These are phyloP conservation scores for Mortierella sp. DNA, from an alignment of 371 early-diverging fungal genomes.

Conservation along the genomic window DNA sequence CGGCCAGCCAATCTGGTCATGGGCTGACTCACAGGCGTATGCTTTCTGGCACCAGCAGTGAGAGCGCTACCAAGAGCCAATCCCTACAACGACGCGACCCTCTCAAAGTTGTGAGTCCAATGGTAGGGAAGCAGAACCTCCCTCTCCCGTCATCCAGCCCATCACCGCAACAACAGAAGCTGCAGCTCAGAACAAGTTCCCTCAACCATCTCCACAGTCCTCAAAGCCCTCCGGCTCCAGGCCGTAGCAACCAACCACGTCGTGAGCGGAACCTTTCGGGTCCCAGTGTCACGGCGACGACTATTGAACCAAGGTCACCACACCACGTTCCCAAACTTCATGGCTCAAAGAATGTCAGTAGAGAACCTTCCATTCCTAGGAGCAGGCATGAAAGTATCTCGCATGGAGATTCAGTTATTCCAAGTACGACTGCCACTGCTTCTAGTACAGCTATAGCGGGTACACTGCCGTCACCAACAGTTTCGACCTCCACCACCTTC, in stretches of 20 bases:
- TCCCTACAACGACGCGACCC: too few relatives aligned
- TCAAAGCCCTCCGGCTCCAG: background rate
- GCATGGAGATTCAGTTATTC: background rate
- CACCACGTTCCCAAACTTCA: conserved; percentile 11
- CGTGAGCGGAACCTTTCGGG: conserved; percentile 20
- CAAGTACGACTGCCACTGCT: background rate
- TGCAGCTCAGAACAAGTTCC: background rate
- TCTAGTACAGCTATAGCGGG: background rate
- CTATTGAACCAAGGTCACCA: conserved; percentile 11
- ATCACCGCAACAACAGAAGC: background rate
- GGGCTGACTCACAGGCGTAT: conserved; percentile 5
- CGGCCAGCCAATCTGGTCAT: conserved; percentile 15
- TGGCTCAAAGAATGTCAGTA: conserved; percentile 3
- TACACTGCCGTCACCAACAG: background rate
- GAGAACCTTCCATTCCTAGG: background rate
- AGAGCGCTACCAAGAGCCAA: background rate
- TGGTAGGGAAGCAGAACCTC: background rate
- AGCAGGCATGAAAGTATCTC: background rate
- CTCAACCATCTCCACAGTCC: background rate
- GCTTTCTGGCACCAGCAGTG: background rate
- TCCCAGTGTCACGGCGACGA: conserved; percentile 3
- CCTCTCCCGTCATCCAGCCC: background rate
- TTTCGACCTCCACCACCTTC: conserved; percentile 30
- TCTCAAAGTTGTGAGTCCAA: background rate
- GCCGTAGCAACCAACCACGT: background rate